phyloP scores from a whole-genome alignment of 139 green algal genomes.

The Mesotaenium endlicherianum region DNA sequence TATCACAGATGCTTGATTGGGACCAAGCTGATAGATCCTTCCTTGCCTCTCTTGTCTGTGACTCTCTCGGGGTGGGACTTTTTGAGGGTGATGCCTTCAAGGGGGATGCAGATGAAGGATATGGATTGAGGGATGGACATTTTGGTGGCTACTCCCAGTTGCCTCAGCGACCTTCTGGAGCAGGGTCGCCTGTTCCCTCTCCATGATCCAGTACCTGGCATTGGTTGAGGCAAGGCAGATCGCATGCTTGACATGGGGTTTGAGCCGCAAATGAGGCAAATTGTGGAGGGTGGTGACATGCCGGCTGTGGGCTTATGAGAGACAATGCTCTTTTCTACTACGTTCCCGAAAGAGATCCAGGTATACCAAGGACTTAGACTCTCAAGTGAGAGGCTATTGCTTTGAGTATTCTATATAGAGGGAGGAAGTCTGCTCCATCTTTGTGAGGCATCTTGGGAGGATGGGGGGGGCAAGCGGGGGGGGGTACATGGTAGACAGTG shows the following conservation, averaged over 20 bases:
- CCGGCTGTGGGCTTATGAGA: conserved; percentile 77
- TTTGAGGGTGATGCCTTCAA: too few species aligned
- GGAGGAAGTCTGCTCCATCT: too few species aligned
- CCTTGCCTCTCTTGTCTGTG: too few species aligned
- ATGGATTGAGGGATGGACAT: conserved; percentile 94
- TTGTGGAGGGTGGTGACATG: conserved; percentile 77
- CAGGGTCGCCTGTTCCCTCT: conserved; percentile 77
- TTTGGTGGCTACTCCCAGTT: conserved; percentile 91
- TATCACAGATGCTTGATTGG: too few species aligned
- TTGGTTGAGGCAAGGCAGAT: conserved; percentile 95
- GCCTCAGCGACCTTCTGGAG: conserved; percentile 92
- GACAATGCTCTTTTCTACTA: conserved; percentile 94
- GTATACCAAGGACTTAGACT: conserved; percentile 10
- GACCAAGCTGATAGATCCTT: too few species aligned
- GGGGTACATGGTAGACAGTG: too few species aligned
- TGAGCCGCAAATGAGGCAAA: conserved; percentile 84
- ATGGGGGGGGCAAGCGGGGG: too few species aligned
- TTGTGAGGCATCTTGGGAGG: too few species aligned
- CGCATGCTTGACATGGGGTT: conserved; percentile 99
- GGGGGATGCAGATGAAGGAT: conserved; percentile 82
- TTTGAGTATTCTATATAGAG: too few species aligned
- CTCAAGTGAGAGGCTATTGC: too few species aligned
- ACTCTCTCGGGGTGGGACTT: too few species aligned
- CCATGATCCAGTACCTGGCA: conserved; percentile 70
- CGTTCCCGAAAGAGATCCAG: conserved; percentile 92